A percentile compares a stretch with the other conserved stretches of the same genome.
Conservation (phyloP, 495 filamentous ascomycete genomes). For the Xylaria scruposa region DNA sequence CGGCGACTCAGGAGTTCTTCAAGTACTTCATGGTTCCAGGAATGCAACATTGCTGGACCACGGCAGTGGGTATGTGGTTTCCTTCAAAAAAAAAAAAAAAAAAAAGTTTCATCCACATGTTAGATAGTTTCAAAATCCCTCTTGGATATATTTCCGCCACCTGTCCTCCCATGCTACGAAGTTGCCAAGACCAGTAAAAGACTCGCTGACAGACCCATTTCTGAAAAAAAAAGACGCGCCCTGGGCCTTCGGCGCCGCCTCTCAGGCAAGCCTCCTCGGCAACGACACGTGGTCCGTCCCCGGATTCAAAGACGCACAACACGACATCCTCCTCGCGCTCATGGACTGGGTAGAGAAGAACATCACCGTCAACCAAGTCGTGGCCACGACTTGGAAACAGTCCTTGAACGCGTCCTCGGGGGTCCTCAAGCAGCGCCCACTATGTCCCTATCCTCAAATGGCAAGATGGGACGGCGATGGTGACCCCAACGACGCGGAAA, state of each 20-base stretch:
- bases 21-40: slow-evolving; percentile 49
- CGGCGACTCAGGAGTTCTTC: slow-evolving; percentile 41
- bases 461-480: slow-evolving; percentile 36
- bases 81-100: neutral
- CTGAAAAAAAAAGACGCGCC: slow-evolving; percentile 39
- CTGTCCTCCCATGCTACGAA: too few relatives aligned
- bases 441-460: slow-evolving; percentile 48
- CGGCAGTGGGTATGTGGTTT: slow-evolving; percentile 26
- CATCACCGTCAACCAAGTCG: slow-evolving; percentile 39
- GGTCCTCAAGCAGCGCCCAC: slow-evolving; percentile 44
- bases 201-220: neutral
- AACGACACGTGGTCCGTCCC: slow-evolving; percentile 43
- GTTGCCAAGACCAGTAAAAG: neutral
- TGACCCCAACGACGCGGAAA: slow-evolving; percentile 34
- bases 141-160: neutral
- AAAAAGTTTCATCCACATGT: neutral
- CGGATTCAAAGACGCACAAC: slow-evolving; percentile 51
- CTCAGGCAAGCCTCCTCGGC: slow-evolving; percentile 36
- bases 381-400: slow-evolving; percentile 51
- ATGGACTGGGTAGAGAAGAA: slow-evolving; percentile 32
- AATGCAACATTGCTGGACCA: slow-evolving; percentile 46
- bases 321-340: slow-evolving; percentile 42
- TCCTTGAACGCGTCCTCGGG: slow-evolving; percentile 35
- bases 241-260: slow-evolving; percentile 47
- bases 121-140: too few relatives aligned